Base-by-base conservation (phyloP, 768 basidiomycete species). In the Daedalea quercina region DNA sequence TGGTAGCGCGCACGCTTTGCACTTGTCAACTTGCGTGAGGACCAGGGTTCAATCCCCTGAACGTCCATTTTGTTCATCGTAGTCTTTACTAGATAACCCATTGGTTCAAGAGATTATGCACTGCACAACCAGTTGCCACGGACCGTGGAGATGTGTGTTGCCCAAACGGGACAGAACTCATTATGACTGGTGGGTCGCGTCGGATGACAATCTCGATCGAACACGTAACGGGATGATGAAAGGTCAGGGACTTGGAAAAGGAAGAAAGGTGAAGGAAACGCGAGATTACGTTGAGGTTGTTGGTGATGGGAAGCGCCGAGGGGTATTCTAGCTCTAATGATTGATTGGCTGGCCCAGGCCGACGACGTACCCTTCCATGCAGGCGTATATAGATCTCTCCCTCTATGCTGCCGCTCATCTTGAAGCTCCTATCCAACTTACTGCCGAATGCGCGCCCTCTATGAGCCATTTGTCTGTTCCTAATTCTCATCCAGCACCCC, bases 311-410 rank as follows among this genome's bases (percentile, higher is more conserved):
- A 47, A 44, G 52, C 48, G 47, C 48, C 23, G 9, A 41, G 52
- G 47, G 25, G 45, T 34, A 47, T 57, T 60, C 56, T 60, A 59
- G 57, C 56, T 47, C 46, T 47, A 48, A 50, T 64, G 63, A 64
- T 64, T 57, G 57, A 64, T 64, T 59, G 59, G 54, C 48, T 47
- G 54, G 55, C 47, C 58, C 33, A 54, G 54, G 54, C 56, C 53
- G 52, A 53, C 53, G 53, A 53, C n/a, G n/a, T n/a, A n/a, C 37
- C 6, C 37, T 40, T 40, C 53, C 49, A 53, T 53, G 52, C 28
- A 44, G 37, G 50, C 37, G 31, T 43, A 23, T 15, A 42, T 25
- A 22, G n/a, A 51, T 51, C 37, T 42, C 37, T 43, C 50, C 23
- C 35, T 49, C 48, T 3, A 23, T n/a, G 3, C 13, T 51, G 50